A percentile compares a stretch with the other conserved stretches of the same genome.
phyloP scores from a whole-genome alignment of 2,329 filamentous ascomycete species.

The Ophiocordyceps camponoti-floridani region DNA sequence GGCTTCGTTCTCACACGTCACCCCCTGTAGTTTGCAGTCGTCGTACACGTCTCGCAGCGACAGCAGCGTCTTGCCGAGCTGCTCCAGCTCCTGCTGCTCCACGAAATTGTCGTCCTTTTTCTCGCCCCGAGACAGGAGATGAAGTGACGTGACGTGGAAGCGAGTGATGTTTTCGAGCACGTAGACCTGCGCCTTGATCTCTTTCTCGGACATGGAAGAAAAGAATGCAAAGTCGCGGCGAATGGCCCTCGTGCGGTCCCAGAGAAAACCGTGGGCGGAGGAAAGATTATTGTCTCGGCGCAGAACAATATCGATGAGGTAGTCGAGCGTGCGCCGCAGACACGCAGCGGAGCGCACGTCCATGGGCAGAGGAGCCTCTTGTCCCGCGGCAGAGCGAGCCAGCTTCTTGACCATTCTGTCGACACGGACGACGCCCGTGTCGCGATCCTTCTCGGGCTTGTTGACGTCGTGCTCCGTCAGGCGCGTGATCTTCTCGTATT shows the following conservation, averaged over 20 bases:
- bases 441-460: slow-evolving; percentile 31
- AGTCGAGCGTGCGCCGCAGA: slow-evolving; percentile 41
- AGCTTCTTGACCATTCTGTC: slow-evolving; percentile 47
- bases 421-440: slow-evolving; percentile 26
- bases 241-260: slow-evolving; percentile 50
- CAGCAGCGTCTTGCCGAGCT: slow-evolving; percentile 45
- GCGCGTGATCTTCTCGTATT: slow-evolving; percentile 44
- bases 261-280: slow-evolving; percentile 42
- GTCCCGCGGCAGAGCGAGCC: slow-evolving; percentile 48
- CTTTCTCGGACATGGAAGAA: slow-evolving; percentile 36
- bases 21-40: slow-evolving; percentile 39
- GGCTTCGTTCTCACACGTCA: slow-evolving; percentile 41
- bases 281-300: slow-evolving; percentile 35
- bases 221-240: slow-evolving; percentile 53
- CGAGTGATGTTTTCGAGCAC: slow-evolving; percentile 48
- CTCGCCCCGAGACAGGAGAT: slow-evolving; percentile 40
- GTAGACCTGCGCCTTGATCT: slow-evolving; percentile 41
- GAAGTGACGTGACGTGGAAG: slow-evolving; percentile 47
- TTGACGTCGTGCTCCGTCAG: slow-evolving; percentile 44
- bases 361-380: slow-evolving; percentile 48
- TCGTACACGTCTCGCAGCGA: slow-evolving; percentile 50
- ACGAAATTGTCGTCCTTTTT: slow-evolving; percentile 42
- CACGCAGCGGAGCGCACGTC: slow-evolving; percentile 45
- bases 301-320: slow-evolving; percentile 42
- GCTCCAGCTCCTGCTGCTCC: slow-evolving; percentile 50